Percentiles rank a stretch among this genome's conserved stretches.
phyloP scores from a whole-genome alignment of 805 yeast genomes.

The Saccharomycopsis fermentans region DNA sequence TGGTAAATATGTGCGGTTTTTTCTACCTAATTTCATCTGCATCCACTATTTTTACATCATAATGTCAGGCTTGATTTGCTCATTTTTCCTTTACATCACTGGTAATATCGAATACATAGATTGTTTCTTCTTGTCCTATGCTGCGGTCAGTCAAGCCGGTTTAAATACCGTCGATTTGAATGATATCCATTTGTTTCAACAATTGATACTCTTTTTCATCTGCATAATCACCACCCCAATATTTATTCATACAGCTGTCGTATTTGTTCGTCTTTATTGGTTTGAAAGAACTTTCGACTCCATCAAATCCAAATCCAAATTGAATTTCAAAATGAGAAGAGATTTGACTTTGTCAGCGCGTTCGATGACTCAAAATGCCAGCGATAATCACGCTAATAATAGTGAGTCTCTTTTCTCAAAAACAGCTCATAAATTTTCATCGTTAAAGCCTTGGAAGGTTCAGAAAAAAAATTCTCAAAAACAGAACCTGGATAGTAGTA shows the following conservation, averaged over 20 bases:
- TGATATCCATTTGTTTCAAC: slow-evolving; percentile 62
- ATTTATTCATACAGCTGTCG: slow-evolving; percentile 69
- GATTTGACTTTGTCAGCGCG: slow-evolving; percentile 60
- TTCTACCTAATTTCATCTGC: slow-evolving; percentile 36
- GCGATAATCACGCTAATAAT: neutral
- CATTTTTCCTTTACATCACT: slow-evolving; percentile 71
- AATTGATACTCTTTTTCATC: slow-evolving; percentile 53
- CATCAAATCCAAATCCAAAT: slow-evolving; percentile 67
- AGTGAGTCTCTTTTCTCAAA: neutral
- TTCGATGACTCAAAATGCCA: slow-evolving; percentile 19
- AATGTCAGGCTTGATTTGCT: slow-evolving; percentile 47
- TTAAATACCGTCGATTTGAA: slow-evolving; percentile 70
- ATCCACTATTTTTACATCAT: slow-evolving; percentile 71
- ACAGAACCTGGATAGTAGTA: neutral
- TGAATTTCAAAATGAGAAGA: slow-evolving; percentile 73
- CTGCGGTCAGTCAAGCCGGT: slow-evolving; percentile 88
- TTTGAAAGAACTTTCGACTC: slow-evolving; percentile 80
- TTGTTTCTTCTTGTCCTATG: slow-evolving; percentile 63
- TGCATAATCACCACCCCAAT: slow-evolving; percentile 76
- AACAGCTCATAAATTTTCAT: neutral
- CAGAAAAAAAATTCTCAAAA: slow-evolving; percentile 9
- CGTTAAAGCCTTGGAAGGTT: neutral
- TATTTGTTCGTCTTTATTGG: slow-evolving; percentile 76
- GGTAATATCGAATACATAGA: slow-evolving; percentile 62
- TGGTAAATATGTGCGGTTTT: slow-evolving; percentile 3